Percentiles rank a stretch among this genome's conserved stretches.
Conservation (phyloP, 2,329 filamentous ascomycete genomes). For the Ceratocystis smalleyi region DNA sequence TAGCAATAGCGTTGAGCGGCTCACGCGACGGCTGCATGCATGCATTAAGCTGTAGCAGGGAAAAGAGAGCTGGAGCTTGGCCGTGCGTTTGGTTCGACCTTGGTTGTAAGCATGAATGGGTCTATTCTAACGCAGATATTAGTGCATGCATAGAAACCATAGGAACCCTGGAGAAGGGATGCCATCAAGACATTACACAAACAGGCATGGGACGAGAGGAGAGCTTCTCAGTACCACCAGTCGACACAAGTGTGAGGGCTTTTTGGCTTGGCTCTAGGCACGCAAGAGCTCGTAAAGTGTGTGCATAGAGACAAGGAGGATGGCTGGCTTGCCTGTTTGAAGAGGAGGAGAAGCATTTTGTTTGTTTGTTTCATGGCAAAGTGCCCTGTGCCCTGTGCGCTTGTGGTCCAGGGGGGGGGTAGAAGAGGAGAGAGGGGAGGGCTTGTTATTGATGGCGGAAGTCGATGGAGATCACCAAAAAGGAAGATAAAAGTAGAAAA, state of each 20-base stretch:
- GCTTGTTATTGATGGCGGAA: background rate
- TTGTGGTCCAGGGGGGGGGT: background rate
- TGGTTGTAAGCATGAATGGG: background rate
- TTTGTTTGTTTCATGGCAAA: constrained; percentile 1
- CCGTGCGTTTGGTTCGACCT: background rate
- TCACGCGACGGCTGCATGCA: background rate
- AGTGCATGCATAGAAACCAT: background rate
- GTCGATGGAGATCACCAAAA: background rate
- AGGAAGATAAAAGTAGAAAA: background rate
- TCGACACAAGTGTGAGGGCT: too few relatives aligned
- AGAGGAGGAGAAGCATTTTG: background rate
- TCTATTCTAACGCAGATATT: background rate
- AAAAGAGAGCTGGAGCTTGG: background rate
- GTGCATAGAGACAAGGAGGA: background rate
- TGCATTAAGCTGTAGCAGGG: background rate
- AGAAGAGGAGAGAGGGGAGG: background rate
- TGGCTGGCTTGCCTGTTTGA: too few relatives aligned
- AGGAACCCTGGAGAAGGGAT: background rate
- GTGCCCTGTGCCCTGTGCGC: background rate
- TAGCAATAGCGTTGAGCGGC: background rate
- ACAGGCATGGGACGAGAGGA: background rate
- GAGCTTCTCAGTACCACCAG: background rate
- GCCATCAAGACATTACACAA: background rate
- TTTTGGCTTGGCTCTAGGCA: too few relatives aligned
- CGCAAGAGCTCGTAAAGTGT: background rate